A percentile compares a stretch with the other conserved stretches of the same genome.
Evolutionary conservation across 306 rosid genomes (phyloP).

Genomic region (Prosopis cineraria): DNA sequence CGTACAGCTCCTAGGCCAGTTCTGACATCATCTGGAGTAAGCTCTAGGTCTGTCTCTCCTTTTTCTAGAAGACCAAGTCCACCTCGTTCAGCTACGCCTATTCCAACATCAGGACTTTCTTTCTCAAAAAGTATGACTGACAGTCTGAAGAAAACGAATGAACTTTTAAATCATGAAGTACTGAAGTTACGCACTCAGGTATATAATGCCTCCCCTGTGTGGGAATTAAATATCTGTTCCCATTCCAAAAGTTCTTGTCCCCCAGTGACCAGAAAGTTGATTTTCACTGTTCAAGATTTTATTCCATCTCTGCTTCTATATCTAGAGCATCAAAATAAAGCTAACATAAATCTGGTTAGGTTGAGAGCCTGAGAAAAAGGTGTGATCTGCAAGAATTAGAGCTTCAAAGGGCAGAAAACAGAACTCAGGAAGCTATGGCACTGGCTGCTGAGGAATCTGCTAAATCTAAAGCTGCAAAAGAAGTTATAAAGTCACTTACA

Average conservation of each 20-base stretch:
- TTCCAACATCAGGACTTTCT: conserved; percentile 93
- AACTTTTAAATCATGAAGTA: conserved; percentile 83
- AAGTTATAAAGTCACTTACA: conserved; percentile 89
- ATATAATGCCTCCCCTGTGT: conserved; percentile 25
- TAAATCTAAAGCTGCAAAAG: conserved; percentile 87
- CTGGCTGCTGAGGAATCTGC: conserved; percentile 84
- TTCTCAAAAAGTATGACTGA: conserved; percentile 79
- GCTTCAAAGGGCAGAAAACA: conserved; percentile 76
- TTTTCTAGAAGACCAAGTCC: conserved; percentile 92
- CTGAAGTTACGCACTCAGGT: conserved; percentile 81
- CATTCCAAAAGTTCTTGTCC: neutral
- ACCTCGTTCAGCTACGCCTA: conserved; percentile 95
- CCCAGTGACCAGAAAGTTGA: conserved; percentile 12
- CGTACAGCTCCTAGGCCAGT: conserved; percentile 76
- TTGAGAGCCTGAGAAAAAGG: conserved; percentile 74
- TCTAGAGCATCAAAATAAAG: conserved; percentile 18
- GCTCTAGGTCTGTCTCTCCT: conserved; percentile 89
- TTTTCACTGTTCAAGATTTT: conserved; percentile 3
- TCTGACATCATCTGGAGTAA: conserved; percentile 76
- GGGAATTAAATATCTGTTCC: conserved; percentile 10
- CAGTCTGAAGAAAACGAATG: conserved; percentile 89
- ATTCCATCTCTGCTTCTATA: conserved; percentile 11
- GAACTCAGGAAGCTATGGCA: conserved; percentile 79
- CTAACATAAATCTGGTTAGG: conserved; percentile 54
- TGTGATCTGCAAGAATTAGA: conserved; percentile 87